These are phyloP conservation scores for Heliamphora pulchella DNA, from an alignment of 179 eudicot species.

Conservation along the genomic window DNA sequence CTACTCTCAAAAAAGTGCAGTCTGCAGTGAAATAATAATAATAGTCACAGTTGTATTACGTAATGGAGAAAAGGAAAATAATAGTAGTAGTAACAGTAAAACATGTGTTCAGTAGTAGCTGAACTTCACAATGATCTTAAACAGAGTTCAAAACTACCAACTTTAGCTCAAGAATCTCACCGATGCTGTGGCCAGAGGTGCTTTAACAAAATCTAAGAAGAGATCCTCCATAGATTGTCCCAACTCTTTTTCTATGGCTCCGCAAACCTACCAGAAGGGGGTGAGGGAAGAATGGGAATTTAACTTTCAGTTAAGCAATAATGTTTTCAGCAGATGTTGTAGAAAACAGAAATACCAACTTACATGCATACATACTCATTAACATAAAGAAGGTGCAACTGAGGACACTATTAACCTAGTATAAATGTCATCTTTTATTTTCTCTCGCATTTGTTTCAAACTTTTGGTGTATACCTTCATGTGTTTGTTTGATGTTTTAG, in stretches of 20 bases:
- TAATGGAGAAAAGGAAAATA: background rate
- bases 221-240: slow-evolving; percentile 68
- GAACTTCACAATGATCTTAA: background rate
- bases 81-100: background rate
- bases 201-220: slow-evolving; percentile 50
- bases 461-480: background rate
- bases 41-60: background rate
- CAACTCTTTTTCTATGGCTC: slow-evolving; percentile 63
- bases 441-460: background rate
- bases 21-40: background rate
- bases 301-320: background rate
- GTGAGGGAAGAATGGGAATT: slow-evolving; percentile 11
- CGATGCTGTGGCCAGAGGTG: slow-evolving; percentile 91
- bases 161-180: slow-evolving; percentile 42
- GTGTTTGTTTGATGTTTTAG: background rate
- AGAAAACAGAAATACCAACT: background rate
- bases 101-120: background rate
- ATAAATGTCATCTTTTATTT: background rate
- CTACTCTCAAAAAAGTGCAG: background rate
- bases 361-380: background rate
- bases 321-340: background rate
- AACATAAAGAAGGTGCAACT: background rate
- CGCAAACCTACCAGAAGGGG: slow-evolving; percentile 41
- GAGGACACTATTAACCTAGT: background rate
- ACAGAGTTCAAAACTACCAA: background rate